Base-by-base conservation (phyloP, 1,284 basidiomycete genomes). In the Chalciporus sp. region DNA sequence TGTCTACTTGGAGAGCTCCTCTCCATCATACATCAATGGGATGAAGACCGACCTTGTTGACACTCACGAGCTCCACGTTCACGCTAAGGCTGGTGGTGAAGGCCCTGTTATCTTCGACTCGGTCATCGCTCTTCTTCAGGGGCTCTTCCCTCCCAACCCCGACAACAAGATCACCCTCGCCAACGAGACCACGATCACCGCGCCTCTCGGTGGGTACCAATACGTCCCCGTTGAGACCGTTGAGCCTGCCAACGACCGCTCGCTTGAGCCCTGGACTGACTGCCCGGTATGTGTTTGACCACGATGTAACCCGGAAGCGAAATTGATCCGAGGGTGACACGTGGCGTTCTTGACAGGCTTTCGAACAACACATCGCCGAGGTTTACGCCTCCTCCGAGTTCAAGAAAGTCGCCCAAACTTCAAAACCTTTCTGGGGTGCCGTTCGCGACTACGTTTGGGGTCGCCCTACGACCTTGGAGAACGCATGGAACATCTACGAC, bases 31-130 rank as follows among this genome's bases (percentile, higher is more conserved):
- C 67, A 88, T 95, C 62, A 71, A 78, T 29, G 86, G 82, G 29
- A 81, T 95, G 67, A 75, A 77, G 56, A 71, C 78, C 28, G 84
- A 89, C 59, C 76, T 90, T 56, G 84, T 88, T 40, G 81, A 89
- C 73, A 85, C 88, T 62, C 77, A 75, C 55, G 82, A 92, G 69
- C 76, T 92, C 59, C 84, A 86, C 62, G 81, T 89, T 51, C 83
- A 84, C 55, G 88, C 88, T 64, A 93, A 94, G 73, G 86, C 85
- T 51, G 92, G 91, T 49, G 88, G 85, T 51, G 92, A 94, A 68
- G 92, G 91, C 44, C 78, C 85, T 19, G 86, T 91, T 35, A 91
- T 94, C 60, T 90, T 94, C 71, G 90, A 94, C 75, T 88, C 86
- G 14, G 82, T 86, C 29, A 87, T 88, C 48, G 86, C 88, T 20